Percentiles rank a stretch among this genome's conserved stretches.
Conservation (phyloP, 805 yeast species). For the Candida glaebosa region DNA sequence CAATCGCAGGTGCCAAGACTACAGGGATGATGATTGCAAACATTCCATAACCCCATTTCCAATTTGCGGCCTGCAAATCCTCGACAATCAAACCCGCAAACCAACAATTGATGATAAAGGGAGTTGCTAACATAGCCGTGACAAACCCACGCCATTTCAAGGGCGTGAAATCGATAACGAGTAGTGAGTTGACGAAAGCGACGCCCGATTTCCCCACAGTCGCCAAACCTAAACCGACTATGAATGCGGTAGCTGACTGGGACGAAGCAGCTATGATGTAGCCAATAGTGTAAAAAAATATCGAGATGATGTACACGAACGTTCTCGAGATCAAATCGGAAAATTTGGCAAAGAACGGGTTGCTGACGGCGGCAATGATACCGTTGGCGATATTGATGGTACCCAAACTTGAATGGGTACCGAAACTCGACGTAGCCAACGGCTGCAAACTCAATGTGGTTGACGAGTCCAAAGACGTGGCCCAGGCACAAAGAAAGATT, state of each 20-base stretch:
- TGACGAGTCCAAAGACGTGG: constrained; percentile 21
- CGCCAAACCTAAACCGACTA: constrained; percentile 19
- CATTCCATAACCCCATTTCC: constrained; percentile 56
- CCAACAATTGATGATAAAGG: constrained; percentile 42
- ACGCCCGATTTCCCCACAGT: constrained; percentile 20
- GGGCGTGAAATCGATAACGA: constrained; percentile 24
- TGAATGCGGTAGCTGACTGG: constrained; percentile 18
- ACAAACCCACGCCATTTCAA: constrained; percentile 23
- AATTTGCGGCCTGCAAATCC: constrained; percentile 28
- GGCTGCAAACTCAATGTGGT: constrained; percentile 33
- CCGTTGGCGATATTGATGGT: constrained; percentile 19
- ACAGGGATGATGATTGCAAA: constrained; percentile 46
- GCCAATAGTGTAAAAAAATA: constrained; percentile 19
- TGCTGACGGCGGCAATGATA: constrained; percentile 17
- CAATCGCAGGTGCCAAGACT: constrained; percentile 30
- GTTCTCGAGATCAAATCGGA: constrained; percentile 22
- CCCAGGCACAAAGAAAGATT: constrained; percentile 23
- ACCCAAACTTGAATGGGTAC: constrained; percentile 18
- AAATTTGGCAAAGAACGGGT: constrained; percentile 21
- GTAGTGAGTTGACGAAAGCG: constrained; percentile 14
- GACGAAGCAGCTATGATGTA: constrained; percentile 19
- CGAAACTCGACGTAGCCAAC: constrained; percentile 22
- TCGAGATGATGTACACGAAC: constrained; percentile 12
- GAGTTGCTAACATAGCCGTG: constrained; percentile 24
- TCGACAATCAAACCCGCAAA: constrained; percentile 37